Base-by-base conservation (phyloP, 2,329 filamentous ascomycete genomes). In the Tolypocladium cylindrosporum region DNA sequence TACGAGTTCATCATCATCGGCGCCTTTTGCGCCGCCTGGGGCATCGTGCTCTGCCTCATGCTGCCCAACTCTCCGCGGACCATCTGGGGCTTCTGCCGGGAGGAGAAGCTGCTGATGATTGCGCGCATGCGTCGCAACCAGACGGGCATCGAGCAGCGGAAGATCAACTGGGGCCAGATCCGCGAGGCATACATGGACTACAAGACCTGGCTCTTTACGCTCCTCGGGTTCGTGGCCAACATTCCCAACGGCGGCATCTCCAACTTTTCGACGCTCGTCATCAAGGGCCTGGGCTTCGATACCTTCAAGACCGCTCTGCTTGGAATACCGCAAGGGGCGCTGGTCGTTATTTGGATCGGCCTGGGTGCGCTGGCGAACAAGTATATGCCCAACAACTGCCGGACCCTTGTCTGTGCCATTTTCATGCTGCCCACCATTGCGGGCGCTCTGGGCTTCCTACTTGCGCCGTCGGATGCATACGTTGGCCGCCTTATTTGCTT, bases 1-100 rank as follows among this genome's bases (percentile, higher is more conserved):
- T 88, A 85, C 61, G 84, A 88, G 57, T 89, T 89, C 65, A 70
- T 89, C 19, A 79, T 89, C n/a, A 84, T 84, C 4, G 76, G 76
- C 9, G 75, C 80, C 1, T 73, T 87, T 13, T 87, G 83, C 59
- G 74, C 80, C 19, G 59, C 75, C 14, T 88, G 84, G 79, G 85
- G 81, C 1, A 75, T 86, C 9, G 70, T 83, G 13, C 80, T 87
- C 65, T 74, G 79, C 48, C 67, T 83, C 21, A 70, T 83, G 45
- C 74, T 86, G 2, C 83, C 83, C 1, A 82, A 85, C 64, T 80
- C 77, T 0, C 84, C 82, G 0, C 74, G 80, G 24, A 82, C 78
- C 1, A 79, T 80, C 16, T 75, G 75, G 42, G 78, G 79, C 5
- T 75, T 86, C 54, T 76, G 69, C 7, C 70, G 72, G 34, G 72